Evolutionary conservation across 495 filamentous ascomycete genomes (phyloP), one percentile per base, ranked within the genome.

Genomic region (Hypoxylon fragiforme): DNA sequence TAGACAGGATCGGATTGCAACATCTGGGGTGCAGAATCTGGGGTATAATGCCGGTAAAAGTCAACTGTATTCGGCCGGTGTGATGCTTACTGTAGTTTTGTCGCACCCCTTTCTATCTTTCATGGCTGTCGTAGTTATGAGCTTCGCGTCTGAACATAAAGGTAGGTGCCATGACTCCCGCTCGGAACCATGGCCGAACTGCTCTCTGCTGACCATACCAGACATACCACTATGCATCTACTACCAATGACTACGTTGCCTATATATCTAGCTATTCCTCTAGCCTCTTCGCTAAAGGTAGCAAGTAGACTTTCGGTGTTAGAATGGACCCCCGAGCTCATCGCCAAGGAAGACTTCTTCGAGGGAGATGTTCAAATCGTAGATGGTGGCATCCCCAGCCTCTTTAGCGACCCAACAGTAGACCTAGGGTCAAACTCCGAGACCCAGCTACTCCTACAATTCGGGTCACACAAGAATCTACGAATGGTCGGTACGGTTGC

Each of bases 371-470:
- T 54, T 15, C 24, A 28, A n/a, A 7, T 70, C 28, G 63, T 71
- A 7, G 68, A 60, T 49, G 58, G 68, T 0, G 64, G 62, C 14
- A 56, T 76, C 8, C 54, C 65, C 15, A 72, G 67, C 48, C 53
- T 73, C 18, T 50, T 52, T 18, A 68, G 44, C 44, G 57, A 60
- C 19, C 53, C 62, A 3, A 39, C 48, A 12, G 47, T 72, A 1
- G 49, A 60, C 12, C 66, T 69, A 13, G 61, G 65, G 32, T 65
- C 67, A 40, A 78, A 78, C 53, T 71, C 74, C 44, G 74, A 78
- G 54, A 78, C 74, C 4, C 75, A 78, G 48, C 70, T 62, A 4
- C 70, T 78, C 7, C 57, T 58, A 3, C 64, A 73, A 15, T 76
- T 68, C 50, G 70, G 59, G 30, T 40, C 39, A 3, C 67, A 75